These are phyloP conservation scores for Quercus berberidifolia DNA, from an alignment of 306 rosid genomes.

Conservation along the genomic window DNA sequence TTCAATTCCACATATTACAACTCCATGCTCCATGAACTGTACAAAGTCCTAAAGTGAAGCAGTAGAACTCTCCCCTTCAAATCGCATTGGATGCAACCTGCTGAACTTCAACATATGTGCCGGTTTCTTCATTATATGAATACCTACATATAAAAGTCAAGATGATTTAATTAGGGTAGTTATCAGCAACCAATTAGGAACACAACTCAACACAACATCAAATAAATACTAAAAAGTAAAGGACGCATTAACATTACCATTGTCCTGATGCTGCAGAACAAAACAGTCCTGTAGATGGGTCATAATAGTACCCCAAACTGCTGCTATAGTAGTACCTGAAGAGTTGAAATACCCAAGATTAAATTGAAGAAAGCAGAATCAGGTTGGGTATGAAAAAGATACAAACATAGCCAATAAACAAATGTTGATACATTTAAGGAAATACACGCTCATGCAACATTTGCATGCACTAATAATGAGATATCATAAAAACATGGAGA, in stretches of 20 bases:
- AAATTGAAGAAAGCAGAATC: neutral
- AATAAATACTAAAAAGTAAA: slow-evolving; percentile 1
- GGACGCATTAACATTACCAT: slow-evolving; percentile 44
- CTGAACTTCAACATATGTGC: slow-evolving; percentile 49
- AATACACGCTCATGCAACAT: neutral
- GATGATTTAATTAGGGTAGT: neutral
- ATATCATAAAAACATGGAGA: no score
- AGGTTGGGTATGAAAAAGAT: neutral
- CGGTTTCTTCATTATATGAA: slow-evolving; percentile 53
- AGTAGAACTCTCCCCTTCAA: slow-evolving; percentile 19
- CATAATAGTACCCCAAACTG: slow-evolving; percentile 35
- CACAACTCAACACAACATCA: neutral
- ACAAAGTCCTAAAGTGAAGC: slow-evolving; percentile 5
- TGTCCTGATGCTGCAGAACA: slow-evolving; percentile 62
- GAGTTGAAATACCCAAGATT: slow-evolving; percentile 2
- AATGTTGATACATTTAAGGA: neutral
- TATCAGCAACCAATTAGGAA: neutral
- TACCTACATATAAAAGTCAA: slow-evolving; percentile 24
- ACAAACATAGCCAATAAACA: neutral
- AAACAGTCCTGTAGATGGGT: slow-evolving; percentile 36
- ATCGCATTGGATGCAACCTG: slow-evolving; percentile 36
- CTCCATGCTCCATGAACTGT: neutral
- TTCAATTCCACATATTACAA: neutral
- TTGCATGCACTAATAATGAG: neutral
- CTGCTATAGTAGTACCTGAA: slow-evolving; percentile 76